Evolutionary conservation across 345 rosid species (phyloP), one percentile per base, ranked within the genome.

Genomic region (Dipteronia dyeriana): DNA sequence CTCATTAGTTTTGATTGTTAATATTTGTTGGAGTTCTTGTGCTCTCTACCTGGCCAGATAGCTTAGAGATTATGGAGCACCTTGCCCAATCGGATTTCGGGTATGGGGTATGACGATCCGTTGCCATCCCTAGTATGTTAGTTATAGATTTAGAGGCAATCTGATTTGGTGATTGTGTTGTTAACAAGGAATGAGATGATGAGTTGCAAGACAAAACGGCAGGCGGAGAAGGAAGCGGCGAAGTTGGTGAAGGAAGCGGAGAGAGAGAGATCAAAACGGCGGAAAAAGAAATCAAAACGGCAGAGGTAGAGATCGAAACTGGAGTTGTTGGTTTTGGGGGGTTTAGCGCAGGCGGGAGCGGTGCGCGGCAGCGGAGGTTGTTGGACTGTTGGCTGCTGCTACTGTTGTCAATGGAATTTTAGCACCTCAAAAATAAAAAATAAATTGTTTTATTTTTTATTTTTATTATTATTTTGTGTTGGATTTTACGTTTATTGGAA

Each of bases 341-440:
- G 86, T 19, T n/a, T 90, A 70, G 91, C 94, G 13, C 98, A 92
- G 87, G 97, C 98, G 0, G 95, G 93, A 25, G 87, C 70, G 0
- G 97, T 91, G 77, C n/a, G 92, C 84, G 6, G 95, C 82, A 57
- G 97, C 97, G 6, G 97, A 95, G 87, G 84, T 82, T 5, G 77
- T 90, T 16, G 98, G 92, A 5, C 85, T 93, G 71, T 73, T 87
- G 70, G 90, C 90, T 9, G 98, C 91, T 57, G 87, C 90, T 68
- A 81, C 98, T 2, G 81, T 91, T 53, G 98, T 95, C 9, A 91
- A 88, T 38, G 95, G 98, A 13, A 93, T 95, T 79, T 78, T 95
- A 68, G 95, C 92, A 61, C 89, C 96, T 6, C 25, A 39, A 7
- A 66, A 38, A 34, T 34, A 39, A 34, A 41, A 10, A 25, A 26